phyloP scores from a whole-genome alignment of 176 grass and related monocot species.

The Ananas comosus region DNA sequence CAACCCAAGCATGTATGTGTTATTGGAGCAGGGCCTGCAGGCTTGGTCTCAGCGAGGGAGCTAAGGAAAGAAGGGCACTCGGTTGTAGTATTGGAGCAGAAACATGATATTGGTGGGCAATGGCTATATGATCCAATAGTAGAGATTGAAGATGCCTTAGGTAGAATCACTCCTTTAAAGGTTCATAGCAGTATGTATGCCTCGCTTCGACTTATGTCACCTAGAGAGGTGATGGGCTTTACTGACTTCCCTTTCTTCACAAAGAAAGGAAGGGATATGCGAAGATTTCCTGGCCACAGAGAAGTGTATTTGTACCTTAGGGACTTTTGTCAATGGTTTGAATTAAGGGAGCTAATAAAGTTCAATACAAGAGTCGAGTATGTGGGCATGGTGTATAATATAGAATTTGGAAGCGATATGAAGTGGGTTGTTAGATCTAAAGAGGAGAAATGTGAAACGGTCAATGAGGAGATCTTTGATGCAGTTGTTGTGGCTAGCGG shows the following conservation, averaged over 20 bases:
- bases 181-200: constrained; percentile 25
- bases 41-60: constrained; percentile 29
- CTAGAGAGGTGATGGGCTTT: constrained; percentile 5
- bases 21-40: constrained; percentile 26
- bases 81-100: constrained; percentile 37
- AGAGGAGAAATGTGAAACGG: neutral
- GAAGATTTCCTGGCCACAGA: constrained; percentile 20
- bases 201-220: constrained; percentile 12
- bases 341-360: constrained; percentile 26
- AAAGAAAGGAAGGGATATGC: neutral
- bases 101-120: constrained; percentile 25
- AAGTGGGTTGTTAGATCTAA: constrained; percentile 12
- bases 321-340: constrained; percentile 25
- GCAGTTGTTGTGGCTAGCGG: constrained; percentile 28
- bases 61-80: constrained; percentile 29
- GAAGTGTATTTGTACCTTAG: constrained; percentile 28
- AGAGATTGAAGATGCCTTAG: constrained; percentile 7
- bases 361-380: constrained; percentile 22
- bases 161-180: neutral
- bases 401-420: neutral
- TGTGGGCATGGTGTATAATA: neutral
- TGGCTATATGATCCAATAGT: constrained; percentile 30
- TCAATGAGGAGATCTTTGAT: constrained; percentile 24
- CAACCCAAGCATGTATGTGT: constrained; percentile 29
- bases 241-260: constrained; percentile 31